Evolutionary conservation across 176 grass and related monocot genomes (phyloP), one percentile per base, ranked within the genome.

Genomic region (Oryza meyeriana): DNA sequence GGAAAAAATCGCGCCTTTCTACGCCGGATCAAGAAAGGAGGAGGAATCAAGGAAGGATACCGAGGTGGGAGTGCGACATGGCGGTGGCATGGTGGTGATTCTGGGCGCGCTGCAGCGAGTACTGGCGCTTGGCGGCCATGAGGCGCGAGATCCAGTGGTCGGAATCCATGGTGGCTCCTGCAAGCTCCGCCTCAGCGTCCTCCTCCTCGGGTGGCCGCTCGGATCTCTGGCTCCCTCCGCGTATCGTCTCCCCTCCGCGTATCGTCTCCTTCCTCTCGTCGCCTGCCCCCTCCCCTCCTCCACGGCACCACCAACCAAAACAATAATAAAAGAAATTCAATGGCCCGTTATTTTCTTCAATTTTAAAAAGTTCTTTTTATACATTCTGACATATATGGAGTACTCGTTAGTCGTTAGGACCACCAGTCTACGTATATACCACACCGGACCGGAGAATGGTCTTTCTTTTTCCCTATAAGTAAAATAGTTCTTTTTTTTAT

Each of bases 121-220:
- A 90, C 68, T 96, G 94, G 52, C 94, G 79, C 88, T 96, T 96
- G 29, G 90, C 90, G 14, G 83, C 90, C 55, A 82, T 87, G n/a
- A 96, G 90, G 74, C 90, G 90, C 27, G 90, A 92, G 88, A 93
- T 93, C 94, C 90, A 96, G 72, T 87, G 90, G 50, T 93, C 94
- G 64, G 94, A 96, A 88, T 94, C 92, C 92, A 94, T 94, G 84
- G 84, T 57, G 57, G 83, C 50, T 42, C 35, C 45, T 29, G 39
- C 67, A 38, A 35, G 75, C 25, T 45, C 64, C 6, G 27, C 65
- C 16, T 31, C 68, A 5, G 3, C 45, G 10, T 12, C 26, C 36
- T 52, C 41, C 17, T 74, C 71, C 28, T 8, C 2, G 10, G 28
- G 5, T 76, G 30, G 50, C 12, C 48, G 32, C 22, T 7, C 17